Evolutionary conservation across 1,139 yeast species (phyloP), one percentile per base, ranked within the genome.

Genomic region (Lodderomyces theae): DNA sequence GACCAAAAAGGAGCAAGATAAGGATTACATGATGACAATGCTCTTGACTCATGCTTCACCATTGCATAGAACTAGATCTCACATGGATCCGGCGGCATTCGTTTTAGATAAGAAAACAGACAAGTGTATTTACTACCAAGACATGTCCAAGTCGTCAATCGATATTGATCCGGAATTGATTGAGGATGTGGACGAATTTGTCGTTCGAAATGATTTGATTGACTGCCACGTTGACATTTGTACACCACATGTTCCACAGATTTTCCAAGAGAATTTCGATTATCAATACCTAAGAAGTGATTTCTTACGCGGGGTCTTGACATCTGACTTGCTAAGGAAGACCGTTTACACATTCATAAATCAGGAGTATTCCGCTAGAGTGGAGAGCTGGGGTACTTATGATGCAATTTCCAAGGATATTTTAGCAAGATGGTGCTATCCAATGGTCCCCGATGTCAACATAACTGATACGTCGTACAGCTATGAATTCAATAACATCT

Each of bases 191-290:
- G 69, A 63, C 25, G 89, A 85, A 46, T 79, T 92, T 50, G 77
- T 79, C 10, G 71, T 92, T 44, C 77, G 96, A 57, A 94, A 92
- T 59, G 97, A 92, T 62, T 74, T 92, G 50, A 89, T 94, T 48
- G 99, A 92, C 65, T 92, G 98, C 61, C 94, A 86, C 57, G 88
- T 92, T 44, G 98, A 92, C 64, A 88, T 92, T 46, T 92, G 99
- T 62, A 74, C 97, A 6, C 90, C 95, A 1, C 90, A 85, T 51
- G 96, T 94, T 22, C 97, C 97, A 1, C 95, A 95, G 19, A 81
- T 92, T 46, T 92, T 90, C 65, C 95, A 88, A 52, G 99, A 92
- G 57, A 90, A 92, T 60, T 92, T 92, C 54, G 99, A 92, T 64
- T 92, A 90, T 61, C 96, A 90, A 60, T 70, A 79, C 44, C 71